Evolutionary conservation across 208 protist genomes (phyloP), one percentile per base, ranked within the genome.

Genomic region (Leishmania major): DNA sequence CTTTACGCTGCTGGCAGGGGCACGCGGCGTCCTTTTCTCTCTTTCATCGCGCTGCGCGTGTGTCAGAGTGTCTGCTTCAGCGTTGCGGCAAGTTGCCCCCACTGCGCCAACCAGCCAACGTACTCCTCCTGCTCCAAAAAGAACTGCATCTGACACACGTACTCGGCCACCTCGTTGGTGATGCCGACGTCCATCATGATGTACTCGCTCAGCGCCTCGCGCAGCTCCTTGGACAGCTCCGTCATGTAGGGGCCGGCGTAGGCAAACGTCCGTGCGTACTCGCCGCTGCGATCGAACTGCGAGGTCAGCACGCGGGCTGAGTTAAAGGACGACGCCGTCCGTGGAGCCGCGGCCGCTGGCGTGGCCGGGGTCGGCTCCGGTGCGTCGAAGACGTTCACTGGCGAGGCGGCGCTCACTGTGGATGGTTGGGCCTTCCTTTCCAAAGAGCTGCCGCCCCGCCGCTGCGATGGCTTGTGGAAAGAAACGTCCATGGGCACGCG

Each of bases 121-220:
- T 97, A 97, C 84, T 94, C 94, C 79, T 96, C 91, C 79, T 97
- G 94, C 83, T 97, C 94, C 67, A 95, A 74, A 37, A 92, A 93
- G 66, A 91, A 97, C 78, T 94, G 88, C 89, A 95, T 90, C 77
- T 97, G 94, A 64, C 92, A 95, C 37, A 97, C 88, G 83, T 95
- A 97, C 84, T 97, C 93, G 6, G 84, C 86, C 72, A 97, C 84
- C 74, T 92, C 83, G 70, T 76, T 78, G 35, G 76, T 92, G 69
- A 97, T 77, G 67, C 87, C 89, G 1, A 97, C 77, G 40, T 94
- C 80, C 40, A 84, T 79, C 82, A 92, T 86, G 8, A 96, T 35
- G 83, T 97, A 96, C 57, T 81, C 78, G 40, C 87, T 66, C 64
- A 97, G 79, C 17, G 84, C 86, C 69, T 94, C 93, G 25, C 83